phyloP scores from a whole-genome alignment of 768 basidiomycete genomes.

The Dacryopinax primogenitus region DNA sequence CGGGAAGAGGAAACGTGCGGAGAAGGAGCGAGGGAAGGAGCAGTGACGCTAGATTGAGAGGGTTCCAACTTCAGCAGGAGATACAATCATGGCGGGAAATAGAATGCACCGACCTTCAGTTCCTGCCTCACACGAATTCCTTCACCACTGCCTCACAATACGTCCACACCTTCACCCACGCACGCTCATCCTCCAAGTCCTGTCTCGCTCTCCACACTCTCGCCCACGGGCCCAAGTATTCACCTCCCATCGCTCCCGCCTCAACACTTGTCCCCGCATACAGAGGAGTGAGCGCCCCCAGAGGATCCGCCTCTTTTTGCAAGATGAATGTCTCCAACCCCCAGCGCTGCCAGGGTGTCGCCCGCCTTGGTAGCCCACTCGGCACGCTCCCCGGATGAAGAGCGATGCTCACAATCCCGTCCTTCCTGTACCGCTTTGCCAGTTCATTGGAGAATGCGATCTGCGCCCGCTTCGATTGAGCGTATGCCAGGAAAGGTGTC shows the following conservation, averaged over 20 bases:
- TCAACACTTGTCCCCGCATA: conserved; percentile 36
- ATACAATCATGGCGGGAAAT: too few relatives aligned
- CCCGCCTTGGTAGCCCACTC: conserved; percentile 20
- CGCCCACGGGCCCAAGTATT: conserved; percentile 15
- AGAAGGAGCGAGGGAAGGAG: background rate
- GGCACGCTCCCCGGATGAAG: conserved; percentile 19
- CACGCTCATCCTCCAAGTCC: background rate
- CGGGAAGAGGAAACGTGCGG: background rate
- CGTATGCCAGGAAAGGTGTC: background rate
- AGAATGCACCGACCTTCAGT: background rate
- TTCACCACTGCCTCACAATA: conserved; percentile 7
- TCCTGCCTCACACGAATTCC: background rate
- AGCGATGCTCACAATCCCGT: conserved; percentile 13
- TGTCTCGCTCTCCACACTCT: background rate
- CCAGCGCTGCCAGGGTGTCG: background rate
- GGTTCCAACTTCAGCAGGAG: too few relatives aligned
- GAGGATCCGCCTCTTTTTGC: background rate
- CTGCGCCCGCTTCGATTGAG: conserved; percentile 11
- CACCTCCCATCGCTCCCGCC: conserved; percentile 30
- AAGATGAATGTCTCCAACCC: background rate
- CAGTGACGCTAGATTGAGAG: background rate
- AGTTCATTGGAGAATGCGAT: conserved; percentile 16
- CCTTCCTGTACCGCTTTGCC: conserved; percentile 11
- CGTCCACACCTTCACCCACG: conserved; percentile 1
- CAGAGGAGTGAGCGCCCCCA: conserved; percentile 35